A percentile compares a stretch with the other conserved stretches of the same genome.
Evolutionary conservation across 2,329 filamentous ascomycete species (phyloP).

Genomic region (Aspergillus intermedius): DNA sequence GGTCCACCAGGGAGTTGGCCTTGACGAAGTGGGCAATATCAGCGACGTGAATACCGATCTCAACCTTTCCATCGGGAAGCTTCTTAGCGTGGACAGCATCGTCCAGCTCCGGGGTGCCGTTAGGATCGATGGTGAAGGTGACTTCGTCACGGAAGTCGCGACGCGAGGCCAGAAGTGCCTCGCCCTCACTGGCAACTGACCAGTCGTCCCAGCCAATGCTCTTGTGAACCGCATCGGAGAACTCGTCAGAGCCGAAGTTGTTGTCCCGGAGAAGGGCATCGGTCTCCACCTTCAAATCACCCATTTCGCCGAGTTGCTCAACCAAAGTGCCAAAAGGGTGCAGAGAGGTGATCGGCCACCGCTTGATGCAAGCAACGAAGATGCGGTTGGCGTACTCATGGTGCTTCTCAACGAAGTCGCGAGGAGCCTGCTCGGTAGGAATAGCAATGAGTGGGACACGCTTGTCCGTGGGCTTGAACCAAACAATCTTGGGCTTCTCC

Average conservation of each 20-base stretch:
- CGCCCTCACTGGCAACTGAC: constrained; percentile 77
- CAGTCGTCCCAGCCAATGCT: constrained; percentile 90
- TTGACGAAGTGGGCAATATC: constrained; percentile 98
- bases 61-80: constrained; percentile 74
- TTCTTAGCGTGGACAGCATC: constrained; percentile 90
- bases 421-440: constrained; percentile 92
- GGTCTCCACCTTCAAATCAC: constrained; percentile 93
- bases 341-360: constrained; percentile 98
- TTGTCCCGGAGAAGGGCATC: constrained; percentile 95
- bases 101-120: constrained; percentile 79
- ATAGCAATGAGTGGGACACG: constrained; percentile 96
- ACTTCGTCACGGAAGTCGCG: constrained; percentile 86
- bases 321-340: constrained; percentile 97
- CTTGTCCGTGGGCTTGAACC: constrained; percentile 99
- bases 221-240: constrained; percentile 90
- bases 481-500: constrained; percentile 99
- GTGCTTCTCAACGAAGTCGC: constrained; percentile 97
- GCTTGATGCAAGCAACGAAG: constrained; percentile 98
- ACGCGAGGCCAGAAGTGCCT: constrained; percentile 63
- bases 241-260: constrained; percentile 96
- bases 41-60: constrained; percentile 90
- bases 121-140: constrained; percentile 87
- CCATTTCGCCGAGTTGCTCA: constrained; percentile 95
- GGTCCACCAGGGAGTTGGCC: constrained; percentile 86
- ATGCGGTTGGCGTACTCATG: constrained; percentile 96